Conservation (phyloP, 2,329 filamentous ascomycete species). For the Trichophyton simii region DNA sequence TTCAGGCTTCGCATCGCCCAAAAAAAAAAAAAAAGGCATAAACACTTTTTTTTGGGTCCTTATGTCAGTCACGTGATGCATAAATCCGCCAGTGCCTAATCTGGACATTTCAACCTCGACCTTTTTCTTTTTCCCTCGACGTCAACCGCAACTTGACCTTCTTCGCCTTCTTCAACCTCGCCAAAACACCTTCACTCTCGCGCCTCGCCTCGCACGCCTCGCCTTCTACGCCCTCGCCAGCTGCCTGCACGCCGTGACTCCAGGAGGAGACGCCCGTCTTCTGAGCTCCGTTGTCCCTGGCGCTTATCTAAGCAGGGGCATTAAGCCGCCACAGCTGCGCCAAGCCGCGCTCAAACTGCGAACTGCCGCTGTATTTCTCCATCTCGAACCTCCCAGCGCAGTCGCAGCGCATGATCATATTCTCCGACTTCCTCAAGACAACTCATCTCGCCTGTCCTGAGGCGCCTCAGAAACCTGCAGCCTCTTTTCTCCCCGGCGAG, state of each 20-base stretch:
- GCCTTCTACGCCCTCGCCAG: background rate
- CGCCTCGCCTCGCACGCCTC: background rate
- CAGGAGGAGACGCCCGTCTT: background rate
- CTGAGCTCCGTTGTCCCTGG: background rate
- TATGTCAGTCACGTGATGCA: background rate
- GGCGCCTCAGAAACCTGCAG: background rate
- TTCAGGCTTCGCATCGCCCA: too few species aligned
- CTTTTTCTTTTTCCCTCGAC: background rate
- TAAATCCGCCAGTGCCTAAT: background rate
- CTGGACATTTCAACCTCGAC: background rate
- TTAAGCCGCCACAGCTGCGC: background rate
- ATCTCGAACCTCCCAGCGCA: background rate
- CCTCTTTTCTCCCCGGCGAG: background rate
- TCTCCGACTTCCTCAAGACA: constrained; percentile 1
- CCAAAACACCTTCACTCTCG: background rate
- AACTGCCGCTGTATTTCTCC: constrained; percentile 4
- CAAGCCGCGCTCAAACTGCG: constrained; percentile 2
- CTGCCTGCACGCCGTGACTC: background rate
- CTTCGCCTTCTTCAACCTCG: background rate
- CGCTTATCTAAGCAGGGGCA: constrained; percentile 3
- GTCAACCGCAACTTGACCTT: background rate
- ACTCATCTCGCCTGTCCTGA: background rate
- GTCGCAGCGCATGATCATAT: background rate
- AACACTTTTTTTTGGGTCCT: background rate
- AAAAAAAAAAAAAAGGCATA: background rate